These are phyloP conservation scores for Phlebiopsis gigantea DNA, from an alignment of 768 basidiomycete species.

Conservation along the genomic window DNA sequence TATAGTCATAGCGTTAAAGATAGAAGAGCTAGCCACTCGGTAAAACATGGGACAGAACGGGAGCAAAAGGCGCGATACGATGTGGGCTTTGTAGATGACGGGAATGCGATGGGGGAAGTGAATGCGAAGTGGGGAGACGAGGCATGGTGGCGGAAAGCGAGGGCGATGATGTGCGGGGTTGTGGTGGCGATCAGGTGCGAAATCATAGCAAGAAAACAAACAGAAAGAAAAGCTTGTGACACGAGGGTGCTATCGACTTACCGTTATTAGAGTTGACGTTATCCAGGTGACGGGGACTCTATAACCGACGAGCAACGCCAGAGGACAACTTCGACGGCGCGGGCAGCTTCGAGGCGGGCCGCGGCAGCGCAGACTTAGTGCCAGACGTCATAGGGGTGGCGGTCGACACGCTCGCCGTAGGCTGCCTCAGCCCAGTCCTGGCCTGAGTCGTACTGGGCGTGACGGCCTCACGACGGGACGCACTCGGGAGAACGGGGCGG, in stretches of 20 bases:
- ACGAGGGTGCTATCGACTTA: too few species aligned
- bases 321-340: constrained; percentile 6
- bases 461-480: constrained; percentile 1
- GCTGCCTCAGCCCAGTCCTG: background rate
- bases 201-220: background rate
- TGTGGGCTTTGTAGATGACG: background rate
- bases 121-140: background rate
- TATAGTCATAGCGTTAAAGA: background rate
- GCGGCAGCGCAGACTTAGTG: constrained; percentile 16
- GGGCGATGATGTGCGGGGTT: background rate
- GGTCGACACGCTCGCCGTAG: background rate
- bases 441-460: background rate
- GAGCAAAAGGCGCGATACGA: background rate
- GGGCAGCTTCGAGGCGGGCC: constrained; percentile 20
- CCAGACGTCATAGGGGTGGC: constrained; percentile 5
- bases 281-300: too few species aligned
- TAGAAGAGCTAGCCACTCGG: background rate
- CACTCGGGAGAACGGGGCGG: background rate
- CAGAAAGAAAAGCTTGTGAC: background rate
- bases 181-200: background rate
- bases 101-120: background rate
- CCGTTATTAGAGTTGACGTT: background rate
- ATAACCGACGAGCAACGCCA: background rate
- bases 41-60: too few species aligned
- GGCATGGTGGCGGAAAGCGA: background rate